phyloP scores from a whole-genome alignment of 2,329 filamentous ascomycete genomes.

The Aspergillus chevalieri region DNA sequence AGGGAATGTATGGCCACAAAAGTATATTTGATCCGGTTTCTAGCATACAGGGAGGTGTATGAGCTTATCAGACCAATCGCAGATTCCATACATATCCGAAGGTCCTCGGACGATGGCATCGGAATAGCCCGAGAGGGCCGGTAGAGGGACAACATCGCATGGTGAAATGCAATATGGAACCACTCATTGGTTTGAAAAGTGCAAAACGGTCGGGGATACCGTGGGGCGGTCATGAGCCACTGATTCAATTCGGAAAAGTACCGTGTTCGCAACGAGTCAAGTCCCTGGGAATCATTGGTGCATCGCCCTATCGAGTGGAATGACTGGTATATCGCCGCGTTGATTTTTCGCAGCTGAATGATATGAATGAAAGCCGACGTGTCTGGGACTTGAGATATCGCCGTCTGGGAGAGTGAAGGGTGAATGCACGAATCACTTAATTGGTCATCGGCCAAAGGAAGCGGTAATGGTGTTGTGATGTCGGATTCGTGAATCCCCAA shows the following conservation, averaged over 20 bases:
- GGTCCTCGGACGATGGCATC: conserved; percentile 5
- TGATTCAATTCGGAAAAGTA: conserved; percentile 3
- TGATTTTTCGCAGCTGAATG: too few relatives aligned
- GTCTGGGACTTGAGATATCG: too few relatives aligned
- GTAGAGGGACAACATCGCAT: conserved; percentile 4
- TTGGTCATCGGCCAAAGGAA: conserved; percentile 9
- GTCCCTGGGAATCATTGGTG: conserved; percentile 1
- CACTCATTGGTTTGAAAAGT: conserved; percentile 21
- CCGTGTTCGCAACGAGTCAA: conserved; percentile 1
- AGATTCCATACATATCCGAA: conserved; percentile 7
- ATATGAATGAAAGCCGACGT: too few relatives aligned
- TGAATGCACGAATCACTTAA: too few relatives aligned
- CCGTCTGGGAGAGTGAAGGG: too few relatives aligned
- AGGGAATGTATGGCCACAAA: conserved; percentile 21
- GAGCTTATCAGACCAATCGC: conserved; percentile 9
- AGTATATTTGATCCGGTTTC: conserved; percentile 22
- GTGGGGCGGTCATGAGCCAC: conserved; percentile 18
- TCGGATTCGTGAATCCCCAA: too few relatives aligned
- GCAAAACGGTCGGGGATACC: conserved; percentile 15
- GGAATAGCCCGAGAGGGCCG: conserved; percentile 17
- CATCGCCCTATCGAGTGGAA: too few relatives aligned
- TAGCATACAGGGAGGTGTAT: conserved; percentile 17
- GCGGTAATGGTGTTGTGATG: conserved; percentile 4
- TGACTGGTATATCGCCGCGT: too few relatives aligned
- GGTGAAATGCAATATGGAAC: conserved; percentile 18